Conservation (phyloP, 495 filamentous ascomycete species). For the Tuber brumale region DNA sequence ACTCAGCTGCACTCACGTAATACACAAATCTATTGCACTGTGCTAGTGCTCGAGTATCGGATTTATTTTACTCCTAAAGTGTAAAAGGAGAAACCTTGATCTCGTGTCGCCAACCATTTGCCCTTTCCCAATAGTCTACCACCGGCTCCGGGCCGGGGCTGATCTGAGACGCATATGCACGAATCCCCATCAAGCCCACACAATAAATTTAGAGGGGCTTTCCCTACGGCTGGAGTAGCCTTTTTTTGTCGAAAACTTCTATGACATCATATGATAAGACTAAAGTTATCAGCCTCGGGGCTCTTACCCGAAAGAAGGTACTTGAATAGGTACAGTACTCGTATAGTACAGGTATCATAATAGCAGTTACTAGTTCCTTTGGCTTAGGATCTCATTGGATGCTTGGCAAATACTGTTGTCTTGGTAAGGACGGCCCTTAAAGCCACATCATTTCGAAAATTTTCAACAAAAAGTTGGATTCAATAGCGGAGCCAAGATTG, state of each 20-base stretch:
- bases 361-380: background rate
- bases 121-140: background rate
- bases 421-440: accelerated
- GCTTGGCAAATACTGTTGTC: background rate
- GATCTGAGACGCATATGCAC: background rate
- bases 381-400: background rate
- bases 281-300: background rate
- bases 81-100: background rate
- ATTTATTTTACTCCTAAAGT: background rate
- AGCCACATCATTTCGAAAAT: background rate
- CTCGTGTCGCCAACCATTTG: background rate
- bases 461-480: background rate
- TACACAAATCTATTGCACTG: background rate
- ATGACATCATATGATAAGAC: background rate
- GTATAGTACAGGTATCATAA: background rate
- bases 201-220: background rate
- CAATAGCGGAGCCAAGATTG: background rate
- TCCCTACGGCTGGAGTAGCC: background rate
- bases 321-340: background rate
- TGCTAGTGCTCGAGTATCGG: background rate
- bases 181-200: background rate
- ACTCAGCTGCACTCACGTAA: background rate
- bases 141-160: background rate
- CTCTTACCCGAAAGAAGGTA: background rate
- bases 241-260: background rate